These are phyloP conservation scores for Plantago ovata DNA, from an alignment of 257 asterid species.

Conservation along the genomic window DNA sequence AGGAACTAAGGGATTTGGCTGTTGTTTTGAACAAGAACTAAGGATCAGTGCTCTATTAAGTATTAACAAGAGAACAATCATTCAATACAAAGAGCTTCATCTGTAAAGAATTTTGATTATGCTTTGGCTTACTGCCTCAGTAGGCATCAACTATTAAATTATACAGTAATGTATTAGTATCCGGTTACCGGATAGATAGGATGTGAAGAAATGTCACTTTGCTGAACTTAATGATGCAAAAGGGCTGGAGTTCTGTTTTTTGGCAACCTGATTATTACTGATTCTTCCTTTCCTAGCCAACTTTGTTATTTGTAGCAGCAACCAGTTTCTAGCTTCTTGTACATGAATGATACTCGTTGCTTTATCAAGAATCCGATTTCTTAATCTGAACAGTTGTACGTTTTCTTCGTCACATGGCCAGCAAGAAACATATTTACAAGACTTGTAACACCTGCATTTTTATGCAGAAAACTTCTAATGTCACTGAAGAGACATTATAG, in stretches of 20 bases:
- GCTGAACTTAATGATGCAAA: neutral
- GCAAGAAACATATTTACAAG: too few species aligned
- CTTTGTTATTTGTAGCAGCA: too few species aligned
- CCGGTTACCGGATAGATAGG: neutral
- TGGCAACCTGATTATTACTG: neutral
- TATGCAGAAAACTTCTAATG: too few species aligned
- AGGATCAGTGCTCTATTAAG: constrained; percentile 16
- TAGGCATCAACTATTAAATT: constrained; percentile 30
- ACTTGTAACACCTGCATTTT: too few species aligned
- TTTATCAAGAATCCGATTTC: too few species aligned
- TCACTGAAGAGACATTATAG: too few species aligned
- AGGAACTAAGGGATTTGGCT: constrained; percentile 84
- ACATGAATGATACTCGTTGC: too few species aligned
- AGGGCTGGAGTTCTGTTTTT: neutral
- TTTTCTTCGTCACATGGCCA: too few species aligned
- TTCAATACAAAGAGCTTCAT: neutral
- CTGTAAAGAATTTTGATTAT: constrained; percentile 12
- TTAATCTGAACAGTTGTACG: too few species aligned
- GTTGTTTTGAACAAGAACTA: constrained; percentile 57
- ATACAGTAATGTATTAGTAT: neutral
- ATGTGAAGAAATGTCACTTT: neutral
- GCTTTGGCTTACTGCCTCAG: constrained; percentile 69
- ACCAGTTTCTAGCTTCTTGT: too few species aligned
- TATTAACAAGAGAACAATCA: neutral
- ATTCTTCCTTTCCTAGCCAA: neutral